Evolutionary conservation across 2,329 filamentous ascomycete species (phyloP), one percentile per base, ranked within the genome.

Genomic region (Daldinia sp.): DNA sequence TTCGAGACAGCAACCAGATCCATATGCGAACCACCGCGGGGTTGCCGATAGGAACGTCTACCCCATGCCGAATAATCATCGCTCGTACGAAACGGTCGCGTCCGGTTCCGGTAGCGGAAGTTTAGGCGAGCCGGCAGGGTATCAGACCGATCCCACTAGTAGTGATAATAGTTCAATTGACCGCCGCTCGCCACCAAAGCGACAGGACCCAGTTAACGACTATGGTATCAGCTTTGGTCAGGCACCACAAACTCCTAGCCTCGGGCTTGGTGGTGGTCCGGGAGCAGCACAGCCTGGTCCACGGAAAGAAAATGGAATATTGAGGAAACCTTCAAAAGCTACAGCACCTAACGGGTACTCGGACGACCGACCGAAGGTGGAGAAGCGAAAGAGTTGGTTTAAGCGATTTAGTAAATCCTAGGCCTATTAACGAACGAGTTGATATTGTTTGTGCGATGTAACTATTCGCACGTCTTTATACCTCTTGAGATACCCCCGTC

Each of bases 101-200:
- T 93, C 92, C 12, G 91, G 90, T 67, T 89, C 90, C 10, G 77
- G 89, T 23, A 92, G 90, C 75, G 92, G 90, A 56, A 92, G 88
- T 73, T 89, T 90, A 70, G 89, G 83, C 60, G 94, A 97, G 65
- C 90, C 90, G 12, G 90, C 88, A 77, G 90, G 90, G 63, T 94
- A 96, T 79, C 90, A 91, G 72, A 97, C 93, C 67, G 94, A 97
- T 77, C 94, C 93, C 46, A 82, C 87, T 63, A 96, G 92, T 82
- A 97, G 94, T 77, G 92, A 97, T 77, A 97, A 97, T 81, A 97
- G 93, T 82, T 97, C 93, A 1, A 88, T 97, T 73, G 93, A 97
- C 77, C 90, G 93, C 69, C 83, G 90, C 26, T 87, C 89, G 58
- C 83, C 84, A 4, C 82, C 84, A 39, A 87, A 87, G 74, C 86